Evolutionary conservation across 305 asterid genomes (phyloP).

Genomic region (Ilex paraguariensis): DNA sequence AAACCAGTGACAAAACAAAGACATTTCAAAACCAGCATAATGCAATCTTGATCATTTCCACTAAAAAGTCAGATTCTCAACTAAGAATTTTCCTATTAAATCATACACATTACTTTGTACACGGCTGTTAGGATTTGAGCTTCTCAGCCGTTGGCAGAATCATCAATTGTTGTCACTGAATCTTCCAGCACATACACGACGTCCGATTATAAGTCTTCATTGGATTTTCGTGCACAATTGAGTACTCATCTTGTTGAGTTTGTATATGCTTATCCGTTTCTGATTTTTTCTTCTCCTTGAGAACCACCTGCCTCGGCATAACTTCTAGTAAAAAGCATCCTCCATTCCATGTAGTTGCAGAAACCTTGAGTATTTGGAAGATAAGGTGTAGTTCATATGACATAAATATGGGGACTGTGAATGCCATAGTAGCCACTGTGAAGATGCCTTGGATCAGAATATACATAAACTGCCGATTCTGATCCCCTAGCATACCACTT

Average conservation of each 20-base stretch:
- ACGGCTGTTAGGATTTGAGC: too few relatives aligned
- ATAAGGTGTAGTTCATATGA: constrained; percentile 61
- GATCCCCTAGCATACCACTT: constrained; percentile 93
- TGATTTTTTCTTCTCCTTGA: constrained; percentile 72
- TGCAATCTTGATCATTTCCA: too few relatives aligned
- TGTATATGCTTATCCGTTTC: constrained; percentile 35
- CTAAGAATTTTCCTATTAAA: too few relatives aligned
- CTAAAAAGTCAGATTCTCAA: too few relatives aligned
- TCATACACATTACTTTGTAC: too few relatives aligned
- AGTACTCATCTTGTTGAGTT: background rate
- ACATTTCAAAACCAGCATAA: too few relatives aligned
- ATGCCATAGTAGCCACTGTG: constrained; percentile 83
- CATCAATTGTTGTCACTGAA: too few relatives aligned
- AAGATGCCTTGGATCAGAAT: constrained; percentile 79
- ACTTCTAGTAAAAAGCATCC: constrained; percentile 90
- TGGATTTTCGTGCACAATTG: background rate
- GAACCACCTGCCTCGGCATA: constrained; percentile 90
- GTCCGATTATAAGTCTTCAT: too few relatives aligned
- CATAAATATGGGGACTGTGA: constrained; percentile 84
- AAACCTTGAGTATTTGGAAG: constrained; percentile 81
- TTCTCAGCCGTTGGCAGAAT: too few relatives aligned
- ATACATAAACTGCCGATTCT: constrained; percentile 88
- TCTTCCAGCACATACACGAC: too few relatives aligned
- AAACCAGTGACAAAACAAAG: too few relatives aligned
- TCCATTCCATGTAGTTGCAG: constrained; percentile 92